Evolutionary conservation across 768 basidiomycete genomes (phyloP).

Genomic region (Rossbeevera mucosa): DNA sequence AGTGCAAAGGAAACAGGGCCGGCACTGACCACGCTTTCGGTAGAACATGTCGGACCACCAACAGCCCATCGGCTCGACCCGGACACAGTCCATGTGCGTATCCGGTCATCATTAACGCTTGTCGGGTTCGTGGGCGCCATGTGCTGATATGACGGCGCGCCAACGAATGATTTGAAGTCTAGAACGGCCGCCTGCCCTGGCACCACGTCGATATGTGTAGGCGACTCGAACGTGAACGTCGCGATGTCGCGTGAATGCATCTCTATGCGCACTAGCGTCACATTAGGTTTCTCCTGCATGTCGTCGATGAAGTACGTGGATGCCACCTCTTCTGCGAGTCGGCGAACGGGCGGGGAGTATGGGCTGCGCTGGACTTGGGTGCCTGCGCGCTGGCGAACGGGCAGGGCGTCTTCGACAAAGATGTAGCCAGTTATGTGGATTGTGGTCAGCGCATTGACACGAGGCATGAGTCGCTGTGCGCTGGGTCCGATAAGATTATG

Average conservation of each 20-base stretch:
- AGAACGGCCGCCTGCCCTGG: conserved; percentile 55
- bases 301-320: conserved; percentile 28
- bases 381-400: conserved; percentile 43
- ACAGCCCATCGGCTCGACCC: conserved; percentile 18
- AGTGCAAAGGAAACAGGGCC: conserved; percentile 32
- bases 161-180: conserved; percentile 50
- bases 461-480: conserved; percentile 50
- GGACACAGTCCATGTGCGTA: conserved; percentile 65
- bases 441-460: conserved; percentile 47
- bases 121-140: conserved; percentile 48
- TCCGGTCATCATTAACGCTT: conserved; percentile 58
- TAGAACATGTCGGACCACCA: neutral
- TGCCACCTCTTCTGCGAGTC: conserved; percentile 46
- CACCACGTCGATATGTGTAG: conserved; percentile 30
- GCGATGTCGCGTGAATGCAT: conserved; percentile 47
- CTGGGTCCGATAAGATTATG: conserved; percentile 41
- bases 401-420: conserved; percentile 51
- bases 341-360: conserved; percentile 58
- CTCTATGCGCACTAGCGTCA: conserved; percentile 34
- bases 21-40: neutral
- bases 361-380: conserved; percentile 37
- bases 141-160: conserved; percentile 46
- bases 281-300: conserved; percentile 17
- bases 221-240: conserved; percentile 48
- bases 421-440: conserved; percentile 49